phyloP scores from a whole-genome alignment of 2,329 filamentous ascomycete genomes.

The Cladosporium phlei region DNA sequence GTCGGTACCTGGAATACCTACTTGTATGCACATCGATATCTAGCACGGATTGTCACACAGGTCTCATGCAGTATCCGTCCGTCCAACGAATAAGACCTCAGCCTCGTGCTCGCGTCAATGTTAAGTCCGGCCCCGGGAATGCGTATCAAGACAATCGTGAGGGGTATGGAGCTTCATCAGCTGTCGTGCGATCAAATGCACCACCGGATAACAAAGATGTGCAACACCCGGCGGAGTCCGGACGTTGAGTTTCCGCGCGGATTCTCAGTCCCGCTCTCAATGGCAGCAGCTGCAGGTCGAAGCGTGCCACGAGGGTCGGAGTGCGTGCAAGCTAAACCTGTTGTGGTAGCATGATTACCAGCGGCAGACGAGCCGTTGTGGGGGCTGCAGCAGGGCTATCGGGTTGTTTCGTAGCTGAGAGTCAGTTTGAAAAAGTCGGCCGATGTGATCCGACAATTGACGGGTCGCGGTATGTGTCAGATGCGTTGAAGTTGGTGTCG shows the following conservation, averaged over 20 bases:
- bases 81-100: no score
- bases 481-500: no score
- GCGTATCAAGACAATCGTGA: neutral
- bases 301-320: conserved; percentile 1
- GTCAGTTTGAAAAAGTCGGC: conserved; percentile 5
- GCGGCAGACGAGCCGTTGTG: neutral
- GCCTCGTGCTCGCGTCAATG: no score
- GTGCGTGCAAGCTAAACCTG: neutral
- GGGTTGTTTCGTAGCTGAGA: conserved; percentile 6
- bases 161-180: no score
- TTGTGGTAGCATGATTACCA: neutral
- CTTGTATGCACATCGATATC: no score
- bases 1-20: no score
- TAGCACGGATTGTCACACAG: no score
- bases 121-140: conserved; percentile 11
- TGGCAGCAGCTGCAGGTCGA: neutral
- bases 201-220: neutral
- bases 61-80: no score
- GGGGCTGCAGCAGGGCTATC: conserved; percentile 5
- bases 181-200: conserved; percentile 1
- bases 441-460: neutral
- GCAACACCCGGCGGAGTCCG: neutral
- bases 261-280: neutral
- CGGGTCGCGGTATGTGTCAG: neutral
- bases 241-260: conserved; percentile 4